These are phyloP conservation scores for Fusarium metavorans DNA, from an alignment of 2,329 filamentous ascomycete genomes.

Conservation along the genomic window DNA sequence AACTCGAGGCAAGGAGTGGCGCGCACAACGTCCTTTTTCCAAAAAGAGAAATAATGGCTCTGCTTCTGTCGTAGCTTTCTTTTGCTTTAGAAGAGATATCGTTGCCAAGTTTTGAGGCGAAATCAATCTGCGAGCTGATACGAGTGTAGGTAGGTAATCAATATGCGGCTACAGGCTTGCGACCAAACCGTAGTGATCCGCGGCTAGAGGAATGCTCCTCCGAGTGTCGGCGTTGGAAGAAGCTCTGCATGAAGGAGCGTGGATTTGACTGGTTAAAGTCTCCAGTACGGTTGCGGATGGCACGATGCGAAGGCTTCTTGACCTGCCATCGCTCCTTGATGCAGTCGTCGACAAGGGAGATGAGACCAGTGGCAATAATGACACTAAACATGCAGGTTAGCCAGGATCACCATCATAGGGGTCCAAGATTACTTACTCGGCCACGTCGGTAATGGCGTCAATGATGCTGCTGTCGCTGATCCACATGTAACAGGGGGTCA, in stretches of 20 bases:
- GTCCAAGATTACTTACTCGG: constrained; percentile 73
- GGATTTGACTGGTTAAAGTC: constrained; percentile 41
- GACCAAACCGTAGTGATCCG: constrained; percentile 54
- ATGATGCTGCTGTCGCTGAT: constrained; percentile 82
- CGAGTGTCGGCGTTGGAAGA: constrained; percentile 57
- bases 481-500: constrained; percentile 91
- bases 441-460: constrained; percentile 79
- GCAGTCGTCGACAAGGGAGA: constrained; percentile 89
- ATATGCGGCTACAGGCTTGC: constrained; percentile 51
- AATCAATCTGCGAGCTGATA: neutral
- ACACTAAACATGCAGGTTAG: constrained; percentile 69
- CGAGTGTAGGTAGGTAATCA: constrained; percentile 33
- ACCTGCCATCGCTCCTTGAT: constrained; percentile 82
- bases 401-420: constrained; percentile 2
- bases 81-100: neutral
- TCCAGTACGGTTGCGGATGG: constrained; percentile 42
- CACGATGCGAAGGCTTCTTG: constrained; percentile 53
- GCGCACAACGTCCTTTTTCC: constrained; percentile 10
- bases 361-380: constrained; percentile 88
- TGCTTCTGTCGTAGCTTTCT: neutral
- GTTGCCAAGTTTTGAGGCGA: neutral
- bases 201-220: constrained; percentile 48
- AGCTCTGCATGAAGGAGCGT: constrained; percentile 52
- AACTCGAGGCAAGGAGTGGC: constrained; percentile 11
- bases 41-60: neutral